Evolutionary conservation across 148 eudicot genomes (phyloP), one percentile per base, ranked within the genome.

Genomic region (Diospyros kaki): DNA sequence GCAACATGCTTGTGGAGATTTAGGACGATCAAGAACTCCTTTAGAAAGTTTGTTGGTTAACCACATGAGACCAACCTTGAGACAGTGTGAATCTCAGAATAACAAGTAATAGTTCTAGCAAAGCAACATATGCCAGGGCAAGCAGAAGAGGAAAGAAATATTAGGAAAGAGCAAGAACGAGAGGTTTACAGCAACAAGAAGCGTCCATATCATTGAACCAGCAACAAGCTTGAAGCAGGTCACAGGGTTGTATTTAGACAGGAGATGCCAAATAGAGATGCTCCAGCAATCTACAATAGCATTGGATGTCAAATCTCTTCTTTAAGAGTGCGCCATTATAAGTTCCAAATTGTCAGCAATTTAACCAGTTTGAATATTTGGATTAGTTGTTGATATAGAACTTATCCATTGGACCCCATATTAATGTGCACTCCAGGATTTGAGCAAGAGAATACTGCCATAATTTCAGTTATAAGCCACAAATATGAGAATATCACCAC

Each of bases 221-320:
- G 93, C 97, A 76, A 97, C 94, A 52, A 93, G 83, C 84, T 88
- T 86, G 80, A 93, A 85, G 90, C 97, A 91, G 78, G 86, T 87
- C 66, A 91, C 97, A 14, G 90, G 83, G 74, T 93, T 93, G 87
- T 93, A 87, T 81, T 86, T 91, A 39, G 98, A 88, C 58, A 91
- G 80, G 73, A 93, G 89, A 89, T 77, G 59, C 97, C 98, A 79
- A 93, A 93, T 56, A 93, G 52, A 62, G 94, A 88, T 83, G 98
- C 98, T 74, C 98, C 98, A 11, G 89, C 89, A 83, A 93, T 91
- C 98, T 93, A 88, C 84, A 83, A 66, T 61, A 40, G 15, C 44
- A 42, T 61, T 38, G 54, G 55, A 45, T 17, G 64, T 46, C 17
- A 79, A 28, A 52, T 69, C 73, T 74, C 78, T 52, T 69, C 78